phyloP scores from a whole-genome alignment of 139 green algal genomes.

The Chlorella ohadii region DNA sequence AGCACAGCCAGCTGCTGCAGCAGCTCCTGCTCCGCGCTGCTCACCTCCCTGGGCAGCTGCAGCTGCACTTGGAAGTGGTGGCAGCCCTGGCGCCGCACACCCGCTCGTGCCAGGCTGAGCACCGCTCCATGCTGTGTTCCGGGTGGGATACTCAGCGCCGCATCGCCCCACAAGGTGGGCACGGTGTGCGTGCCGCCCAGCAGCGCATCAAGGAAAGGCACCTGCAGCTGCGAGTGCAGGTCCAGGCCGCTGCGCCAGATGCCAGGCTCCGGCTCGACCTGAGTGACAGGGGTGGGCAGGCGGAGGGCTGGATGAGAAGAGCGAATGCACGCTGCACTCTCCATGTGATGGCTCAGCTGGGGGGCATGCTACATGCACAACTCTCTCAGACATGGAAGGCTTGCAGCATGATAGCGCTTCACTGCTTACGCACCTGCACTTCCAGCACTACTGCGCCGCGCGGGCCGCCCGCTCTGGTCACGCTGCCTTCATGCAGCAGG shows the following conservation, averaged over 20 bases:
- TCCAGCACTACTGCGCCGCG: not conserved
- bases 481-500: not conserved
- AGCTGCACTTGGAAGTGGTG: slow-evolving; percentile 30
- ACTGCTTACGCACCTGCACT: slow-evolving; percentile 3
- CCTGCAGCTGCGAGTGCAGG: slow-evolving; percentile 22
- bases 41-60: slow-evolving; percentile 7
- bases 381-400: not conserved
- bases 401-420: too few relatives aligned
- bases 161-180: not conserved
- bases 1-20: slow-evolving; percentile 11
- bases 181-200: slow-evolving; percentile 18
- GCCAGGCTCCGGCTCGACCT: slow-evolving; percentile 14
- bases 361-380: not conserved
- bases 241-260: slow-evolving; percentile 23
- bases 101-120: slow-evolving; percentile 15
- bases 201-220: slow-evolving; percentile 25
- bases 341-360: not conserved
- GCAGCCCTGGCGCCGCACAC: not conserved
- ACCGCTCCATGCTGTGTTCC: slow-evolving; percentile 35
- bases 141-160: slow-evolving; percentile 15
- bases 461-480: not conserved
- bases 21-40: slow-evolving; percentile 6
- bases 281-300: not conserved
- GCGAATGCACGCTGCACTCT: not conserved
- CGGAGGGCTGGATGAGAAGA: too few relatives aligned